Base-by-base conservation (phyloP, 2,329 filamentous ascomycete species). In the Penicillium brevicompactum region DNA sequence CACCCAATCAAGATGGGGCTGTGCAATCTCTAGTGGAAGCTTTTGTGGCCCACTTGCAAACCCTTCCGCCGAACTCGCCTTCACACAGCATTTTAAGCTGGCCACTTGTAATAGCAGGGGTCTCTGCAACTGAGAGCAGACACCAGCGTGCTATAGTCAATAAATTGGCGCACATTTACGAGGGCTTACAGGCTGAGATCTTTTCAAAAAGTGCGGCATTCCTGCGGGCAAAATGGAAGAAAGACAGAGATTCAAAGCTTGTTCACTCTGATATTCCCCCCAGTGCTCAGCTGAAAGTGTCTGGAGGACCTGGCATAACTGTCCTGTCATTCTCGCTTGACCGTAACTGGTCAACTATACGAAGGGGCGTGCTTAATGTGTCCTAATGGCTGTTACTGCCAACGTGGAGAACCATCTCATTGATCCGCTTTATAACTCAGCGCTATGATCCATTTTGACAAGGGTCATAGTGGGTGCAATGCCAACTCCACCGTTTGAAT, bases 31-130 rank as follows among this genome's bases (percentile, higher is more conserved):
- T 49, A 24, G 31, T 49, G 5, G 32, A 49, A 16, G 46, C 27
- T 8, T 49, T 49, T 30, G n/a, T 49, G 30, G 8, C 38, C 8
- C 8, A 49, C 16, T 49, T 49, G 22, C 46, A 34, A 10, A 10
- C 27, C 13, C 30, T 49, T 4, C 46, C 46, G 16, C 16, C 46
- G 18, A 41, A 49, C 21, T 49, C 46, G 14, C 46, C 46, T 5
- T 49, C 46, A 24, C 46, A 49, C 21, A 49, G 46, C 34, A 49
- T 49, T 30, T 18, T 49, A 27, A 49, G 46, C 34, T 49, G 46
- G 46, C 46, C 46, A 27, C 24, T 49, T 2, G 46, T 49, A 4
- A 31, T 49, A 11, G n/a, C 46, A 13, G 46, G 46, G 30, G 34
- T 40, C 27, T 21, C 46, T 9, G 46, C 46, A 27, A 40, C 14